Percentiles rank a stretch among this genome's conserved stretches.
Conservation (phyloP, 2,329 filamentous ascomycete species). For the Coniochaeta pulveracea region DNA sequence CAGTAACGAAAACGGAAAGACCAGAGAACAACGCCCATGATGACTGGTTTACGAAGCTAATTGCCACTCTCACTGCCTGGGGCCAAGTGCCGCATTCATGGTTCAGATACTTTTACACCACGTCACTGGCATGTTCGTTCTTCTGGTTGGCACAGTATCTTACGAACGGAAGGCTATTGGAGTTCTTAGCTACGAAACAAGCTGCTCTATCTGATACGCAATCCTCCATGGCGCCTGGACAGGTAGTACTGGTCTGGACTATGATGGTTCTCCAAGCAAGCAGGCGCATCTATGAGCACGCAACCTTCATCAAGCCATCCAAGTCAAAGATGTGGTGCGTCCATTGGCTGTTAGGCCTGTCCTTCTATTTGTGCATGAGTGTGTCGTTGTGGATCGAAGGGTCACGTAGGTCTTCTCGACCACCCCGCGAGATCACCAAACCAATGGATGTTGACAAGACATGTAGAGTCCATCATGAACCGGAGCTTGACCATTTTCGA, state of each 20-base stretch:
- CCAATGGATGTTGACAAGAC: slow-evolving; percentile 4
- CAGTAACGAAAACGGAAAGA: not conserved
- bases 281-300: slow-evolving; percentile 67
- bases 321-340: slow-evolving; percentile 73
- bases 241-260: slow-evolving; percentile 55
- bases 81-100: slow-evolving; percentile 71
- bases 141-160: slow-evolving; percentile 64
- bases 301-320: slow-evolving; percentile 52
- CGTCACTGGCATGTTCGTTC: slow-evolving; percentile 55
- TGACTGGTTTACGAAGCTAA: slow-evolving; percentile 8
- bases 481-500: not conserved
- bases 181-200: slow-evolving; percentile 26
- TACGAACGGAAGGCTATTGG: slow-evolving; percentile 40
- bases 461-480: slow-evolving; percentile 20
- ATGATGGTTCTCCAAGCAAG: slow-evolving; percentile 67
- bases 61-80: slow-evolving; percentile 24
- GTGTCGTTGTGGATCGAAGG: slow-evolving; percentile 80
- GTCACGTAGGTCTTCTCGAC: slow-evolving; percentile 37
- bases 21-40: slow-evolving; percentile 3
- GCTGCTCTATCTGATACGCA: slow-evolving; percentile 13
- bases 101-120: slow-evolving; percentile 80
- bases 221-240: slow-evolving; percentile 44
- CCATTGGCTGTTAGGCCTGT: slow-evolving; percentile 70
- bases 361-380: slow-evolving; percentile 65
- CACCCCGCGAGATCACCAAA: not conserved